phyloP scores from a whole-genome alignment of 306 rosid species.

The Arachis stenosperma region DNA sequence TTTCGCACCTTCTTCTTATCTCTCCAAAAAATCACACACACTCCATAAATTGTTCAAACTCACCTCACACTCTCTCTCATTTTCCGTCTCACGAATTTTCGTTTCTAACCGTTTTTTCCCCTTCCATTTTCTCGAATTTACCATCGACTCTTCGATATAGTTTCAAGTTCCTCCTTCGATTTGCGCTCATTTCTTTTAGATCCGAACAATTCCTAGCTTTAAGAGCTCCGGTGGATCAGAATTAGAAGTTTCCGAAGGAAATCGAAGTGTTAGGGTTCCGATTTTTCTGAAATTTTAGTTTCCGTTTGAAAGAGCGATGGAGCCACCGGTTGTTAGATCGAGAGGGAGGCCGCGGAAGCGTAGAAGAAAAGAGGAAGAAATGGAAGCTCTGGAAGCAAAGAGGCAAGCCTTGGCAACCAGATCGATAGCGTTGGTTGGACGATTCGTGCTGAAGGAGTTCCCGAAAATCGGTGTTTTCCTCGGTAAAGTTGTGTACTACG shows the following conservation, averaged over 20 bases:
- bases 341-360: conserved; percentile 96
- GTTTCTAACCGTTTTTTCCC: background rate
- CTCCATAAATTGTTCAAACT: conserved; percentile 44
- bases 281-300: background rate
- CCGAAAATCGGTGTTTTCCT: conserved; percentile 60
- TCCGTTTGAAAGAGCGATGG: conserved; percentile 51
- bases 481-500: conserved; percentile 76
- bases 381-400: conserved; percentile 48
- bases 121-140: conserved; percentile 9
- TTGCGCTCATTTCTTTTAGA: conserved; percentile 26
- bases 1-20: conserved; percentile 10
- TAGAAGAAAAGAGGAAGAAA: conserved; percentile 58
- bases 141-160: background rate
- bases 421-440: conserved; percentile 64
- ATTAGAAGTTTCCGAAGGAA: conserved; percentile 10
- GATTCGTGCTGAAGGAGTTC: conserved; percentile 72
- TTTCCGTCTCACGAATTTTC: background rate
- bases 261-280: conserved; percentile 37
- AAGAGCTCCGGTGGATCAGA: background rate
- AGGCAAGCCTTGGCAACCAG: conserved; percentile 48
- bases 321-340: conserved; percentile 61
- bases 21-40: conserved; percentile 7
- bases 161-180: conserved; percentile 8
- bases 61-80: conserved; percentile 25
- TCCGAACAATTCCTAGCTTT: conserved; percentile 45